Percentiles rank a stretch among this genome's conserved stretches.
Evolutionary conservation across 73 alveolate genomes (phyloP).

Genomic region (Tetrahymena thermophila): DNA sequence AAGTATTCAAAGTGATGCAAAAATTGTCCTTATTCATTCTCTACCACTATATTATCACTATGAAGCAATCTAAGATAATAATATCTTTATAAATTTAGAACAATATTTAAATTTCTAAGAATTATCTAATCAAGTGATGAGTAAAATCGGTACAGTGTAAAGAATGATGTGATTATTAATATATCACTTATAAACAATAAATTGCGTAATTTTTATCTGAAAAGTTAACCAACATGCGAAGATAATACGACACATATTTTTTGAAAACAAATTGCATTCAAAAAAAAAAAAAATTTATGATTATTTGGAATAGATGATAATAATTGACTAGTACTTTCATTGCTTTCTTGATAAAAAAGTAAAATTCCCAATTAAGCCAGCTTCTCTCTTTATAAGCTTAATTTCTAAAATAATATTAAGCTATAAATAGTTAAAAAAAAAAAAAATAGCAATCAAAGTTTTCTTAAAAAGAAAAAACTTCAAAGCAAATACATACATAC

Average conservation of each 20-base stretch:
- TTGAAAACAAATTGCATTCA: not conserved
- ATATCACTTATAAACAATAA: not conserved
- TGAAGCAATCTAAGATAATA: no score
- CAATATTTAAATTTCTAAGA: not conserved
- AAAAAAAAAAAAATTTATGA: not conserved
- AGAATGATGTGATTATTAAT: not conserved
- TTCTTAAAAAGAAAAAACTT: not conserved
- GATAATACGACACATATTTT: not conserved
- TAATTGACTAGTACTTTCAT: not conserved
- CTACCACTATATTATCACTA: no score
- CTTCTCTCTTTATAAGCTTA: not conserved
- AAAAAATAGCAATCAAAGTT: not conserved
- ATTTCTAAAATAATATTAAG: not conserved
- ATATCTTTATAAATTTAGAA: not conserved
- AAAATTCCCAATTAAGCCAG: not conserved
- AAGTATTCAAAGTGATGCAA: no score
- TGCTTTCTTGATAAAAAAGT: not conserved
- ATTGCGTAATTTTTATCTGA: not conserved
- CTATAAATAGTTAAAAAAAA: not conserved
- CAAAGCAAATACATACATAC: not conserved
- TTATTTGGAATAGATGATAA: not conserved
- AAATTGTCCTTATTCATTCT: no score
- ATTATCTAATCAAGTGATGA: not conserved
- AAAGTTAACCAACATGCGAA: not conserved
- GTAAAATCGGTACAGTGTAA: not conserved